Evolutionary conservation across 2,329 filamentous ascomycete species (phyloP).

Genomic region (Aspergillus fumigatiaffinis): DNA sequence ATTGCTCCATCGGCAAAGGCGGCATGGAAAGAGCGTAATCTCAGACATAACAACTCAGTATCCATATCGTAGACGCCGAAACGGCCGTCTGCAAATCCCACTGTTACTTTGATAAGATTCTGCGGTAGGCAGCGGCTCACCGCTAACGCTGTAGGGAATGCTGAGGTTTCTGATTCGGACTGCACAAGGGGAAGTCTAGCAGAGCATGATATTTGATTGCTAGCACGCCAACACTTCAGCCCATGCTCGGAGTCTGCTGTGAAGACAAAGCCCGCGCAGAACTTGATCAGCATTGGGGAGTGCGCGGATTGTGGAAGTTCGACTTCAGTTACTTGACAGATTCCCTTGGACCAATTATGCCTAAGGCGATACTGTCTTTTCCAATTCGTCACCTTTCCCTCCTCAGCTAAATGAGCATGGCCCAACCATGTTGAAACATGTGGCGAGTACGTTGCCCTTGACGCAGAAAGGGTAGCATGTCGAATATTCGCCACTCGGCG

Average conservation of each 20-base stretch:
- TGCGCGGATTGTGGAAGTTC: conserved; percentile 54
- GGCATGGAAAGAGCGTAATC: conserved; percentile 55
- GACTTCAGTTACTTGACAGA: conserved; percentile 75
- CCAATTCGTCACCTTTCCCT: conserved; percentile 63
- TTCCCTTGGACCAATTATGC: conserved; percentile 86
- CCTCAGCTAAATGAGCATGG: conserved; percentile 54
- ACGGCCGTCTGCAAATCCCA: conserved; percentile 69
- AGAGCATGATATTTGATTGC: conserved; percentile 55
- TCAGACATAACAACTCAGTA: conserved; percentile 42
- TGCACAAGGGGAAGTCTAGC: conserved; percentile 41
- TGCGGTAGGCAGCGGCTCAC: conserved; percentile 44
- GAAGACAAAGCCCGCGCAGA: conserved; percentile 71
- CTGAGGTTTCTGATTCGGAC: conserved; percentile 52
- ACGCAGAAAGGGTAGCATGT: conserved; percentile 33
- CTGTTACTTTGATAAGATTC: conserved; percentile 54
- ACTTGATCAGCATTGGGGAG: conserved; percentile 67
- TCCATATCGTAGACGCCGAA: conserved; percentile 67
- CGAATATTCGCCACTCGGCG: conserved; percentile 68
- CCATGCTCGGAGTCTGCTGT: conserved; percentile 68
- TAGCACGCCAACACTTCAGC: conserved; percentile 74
- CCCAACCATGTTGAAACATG: conserved; percentile 59
- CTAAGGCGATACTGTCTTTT: conserved; percentile 82
- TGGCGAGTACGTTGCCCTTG: conserved; percentile 50
- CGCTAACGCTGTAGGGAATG: conserved; percentile 57
- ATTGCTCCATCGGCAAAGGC: conserved; percentile 63